phyloP scores from a whole-genome alignment of 257 asterid genomes.

The Jacaranda copaia region DNA sequence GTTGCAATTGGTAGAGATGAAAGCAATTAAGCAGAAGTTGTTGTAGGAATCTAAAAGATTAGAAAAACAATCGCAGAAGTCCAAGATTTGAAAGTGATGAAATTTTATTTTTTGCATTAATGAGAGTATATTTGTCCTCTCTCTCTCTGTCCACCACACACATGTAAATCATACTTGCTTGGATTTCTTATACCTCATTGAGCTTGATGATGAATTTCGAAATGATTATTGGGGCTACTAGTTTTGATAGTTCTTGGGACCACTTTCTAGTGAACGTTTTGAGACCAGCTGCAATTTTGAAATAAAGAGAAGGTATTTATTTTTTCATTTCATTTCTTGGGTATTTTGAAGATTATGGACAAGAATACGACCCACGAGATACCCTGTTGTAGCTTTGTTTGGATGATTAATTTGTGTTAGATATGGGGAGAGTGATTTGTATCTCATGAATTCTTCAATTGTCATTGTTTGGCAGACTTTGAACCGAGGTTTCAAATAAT shows the following conservation, averaged over 20 bases:
- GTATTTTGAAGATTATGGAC: slow-evolving; percentile 44
- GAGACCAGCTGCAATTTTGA: slow-evolving; percentile 50
- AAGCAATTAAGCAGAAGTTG: slow-evolving; percentile 75
- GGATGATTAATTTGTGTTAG: slow-evolving; percentile 30
- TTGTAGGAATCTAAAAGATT: slow-evolving; percentile 81
- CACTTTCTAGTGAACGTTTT: slow-evolving; percentile 43
- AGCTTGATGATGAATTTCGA: slow-evolving; percentile 69
- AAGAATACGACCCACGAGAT: slow-evolving; percentile 29
- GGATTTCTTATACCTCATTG: slow-evolving; percentile 38
- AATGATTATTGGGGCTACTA: slow-evolving; percentile 70
- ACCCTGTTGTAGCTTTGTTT: slow-evolving; percentile 36
- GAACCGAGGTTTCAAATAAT: not conserved
- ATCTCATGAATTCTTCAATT: not conserved
- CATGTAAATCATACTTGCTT: not conserved
- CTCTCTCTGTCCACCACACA: not conserved
- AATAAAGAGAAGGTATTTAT: slow-evolving; percentile 52
- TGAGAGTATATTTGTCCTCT: not conserved
- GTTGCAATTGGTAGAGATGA: slow-evolving; percentile 86
- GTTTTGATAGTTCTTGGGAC: slow-evolving; percentile 35
- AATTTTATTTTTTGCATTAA: not conserved
- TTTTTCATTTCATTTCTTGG: slow-evolving; percentile 36
- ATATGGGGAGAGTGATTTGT: slow-evolving; percentile 25
- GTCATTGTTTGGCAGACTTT: not conserved
- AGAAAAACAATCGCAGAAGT: slow-evolving; percentile 87
- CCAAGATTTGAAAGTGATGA: slow-evolving; percentile 80